phyloP scores from a whole-genome alignment of 2,329 filamentous ascomycete species.

The Microascus cirrosus region DNA sequence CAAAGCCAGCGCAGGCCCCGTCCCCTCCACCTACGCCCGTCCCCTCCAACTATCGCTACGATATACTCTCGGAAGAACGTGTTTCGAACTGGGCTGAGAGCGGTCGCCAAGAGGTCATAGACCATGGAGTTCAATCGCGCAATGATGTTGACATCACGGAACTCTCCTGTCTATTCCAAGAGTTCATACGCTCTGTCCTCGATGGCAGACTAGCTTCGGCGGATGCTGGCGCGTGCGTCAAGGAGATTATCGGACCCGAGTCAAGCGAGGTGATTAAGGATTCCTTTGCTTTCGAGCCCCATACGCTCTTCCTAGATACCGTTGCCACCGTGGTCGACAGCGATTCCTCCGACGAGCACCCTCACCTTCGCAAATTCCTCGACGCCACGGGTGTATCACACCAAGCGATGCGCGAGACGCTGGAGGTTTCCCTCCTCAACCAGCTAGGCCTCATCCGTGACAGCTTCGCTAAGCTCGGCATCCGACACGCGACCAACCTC shows the following conservation, averaged over 20 bases:
- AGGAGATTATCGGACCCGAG: slow-evolving; percentile 57
- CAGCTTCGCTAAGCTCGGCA: slow-evolving; percentile 74
- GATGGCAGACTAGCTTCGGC: slow-evolving; percentile 54
- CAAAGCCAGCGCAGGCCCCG: slow-evolving; percentile 12
- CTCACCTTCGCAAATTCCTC: slow-evolving; percentile 54
- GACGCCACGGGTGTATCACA: slow-evolving; percentile 62
- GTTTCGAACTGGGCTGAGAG: slow-evolving; percentile 55
- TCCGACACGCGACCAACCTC: slow-evolving; percentile 83
- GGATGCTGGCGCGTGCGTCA: slow-evolving; percentile 63
- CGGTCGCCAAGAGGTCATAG: slow-evolving; percentile 57
- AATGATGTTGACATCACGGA: slow-evolving; percentile 57
- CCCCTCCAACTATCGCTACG: slow-evolving; percentile 54
- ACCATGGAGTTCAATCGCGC: slow-evolving; percentile 52
- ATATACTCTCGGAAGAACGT: slow-evolving; percentile 60
- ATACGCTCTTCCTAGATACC: slow-evolving; percentile 70
- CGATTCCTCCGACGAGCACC: slow-evolving; percentile 40
- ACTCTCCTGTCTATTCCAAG: slow-evolving; percentile 68
- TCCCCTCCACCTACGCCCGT: slow-evolving; percentile 22
- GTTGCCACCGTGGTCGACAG: slow-evolving; percentile 69
- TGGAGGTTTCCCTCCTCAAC: slow-evolving; percentile 70
- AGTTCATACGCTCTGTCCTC: slow-evolving; percentile 67
- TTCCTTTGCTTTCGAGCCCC: slow-evolving; percentile 44
- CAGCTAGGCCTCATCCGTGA: slow-evolving; percentile 70
- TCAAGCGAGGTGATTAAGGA: slow-evolving; percentile 37
- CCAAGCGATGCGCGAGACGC: slow-evolving; percentile 62